Conservation (phyloP, 2,329 filamentous ascomycete species). For the Ambrosiella beaveri region DNA sequence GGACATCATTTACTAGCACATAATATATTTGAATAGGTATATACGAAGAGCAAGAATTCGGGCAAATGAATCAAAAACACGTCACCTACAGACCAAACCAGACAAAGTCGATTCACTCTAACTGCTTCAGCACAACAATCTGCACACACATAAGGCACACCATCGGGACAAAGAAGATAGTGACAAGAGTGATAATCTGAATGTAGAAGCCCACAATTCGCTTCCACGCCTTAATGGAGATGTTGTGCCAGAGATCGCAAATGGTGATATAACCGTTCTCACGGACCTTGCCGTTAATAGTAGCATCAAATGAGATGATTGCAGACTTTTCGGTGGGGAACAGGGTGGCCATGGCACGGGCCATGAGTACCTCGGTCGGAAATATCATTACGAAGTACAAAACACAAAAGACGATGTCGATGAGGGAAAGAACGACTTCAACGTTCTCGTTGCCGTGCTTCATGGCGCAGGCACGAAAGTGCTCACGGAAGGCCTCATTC, state of each 20-base stretch:
- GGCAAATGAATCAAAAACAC: no score
- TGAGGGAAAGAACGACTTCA: conserved; percentile 18
- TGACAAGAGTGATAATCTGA: conserved; percentile 37
- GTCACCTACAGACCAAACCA: no score
- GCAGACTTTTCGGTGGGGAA: conserved; percentile 66
- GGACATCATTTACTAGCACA: no score
- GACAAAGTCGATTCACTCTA: not conserved
- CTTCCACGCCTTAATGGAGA: conserved; percentile 53
- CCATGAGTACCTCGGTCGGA: conserved; percentile 58
- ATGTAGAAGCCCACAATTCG: conserved; percentile 51
- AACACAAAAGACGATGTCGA: conserved; percentile 22
- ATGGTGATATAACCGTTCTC: conserved; percentile 56
- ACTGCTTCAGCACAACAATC: not conserved
- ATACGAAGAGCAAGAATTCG: no score
- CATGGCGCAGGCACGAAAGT: conserved; percentile 21
- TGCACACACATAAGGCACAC: conserved; percentile 22
- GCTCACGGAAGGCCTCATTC: conserved; percentile 25
- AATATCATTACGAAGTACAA: conserved; percentile 40
- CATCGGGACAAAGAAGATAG: conserved; percentile 18
- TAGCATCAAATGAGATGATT: conserved; percentile 80
- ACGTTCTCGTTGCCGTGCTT: conserved; percentile 21
- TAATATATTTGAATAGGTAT: no score
- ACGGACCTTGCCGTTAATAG: conserved; percentile 60
- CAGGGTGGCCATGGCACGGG: conserved; percentile 74
- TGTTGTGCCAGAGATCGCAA: conserved; percentile 61